These are phyloP conservation scores for Mortierella sp. DNA, from an alignment of 371 early-diverging fungal species.

Conservation along the genomic window DNA sequence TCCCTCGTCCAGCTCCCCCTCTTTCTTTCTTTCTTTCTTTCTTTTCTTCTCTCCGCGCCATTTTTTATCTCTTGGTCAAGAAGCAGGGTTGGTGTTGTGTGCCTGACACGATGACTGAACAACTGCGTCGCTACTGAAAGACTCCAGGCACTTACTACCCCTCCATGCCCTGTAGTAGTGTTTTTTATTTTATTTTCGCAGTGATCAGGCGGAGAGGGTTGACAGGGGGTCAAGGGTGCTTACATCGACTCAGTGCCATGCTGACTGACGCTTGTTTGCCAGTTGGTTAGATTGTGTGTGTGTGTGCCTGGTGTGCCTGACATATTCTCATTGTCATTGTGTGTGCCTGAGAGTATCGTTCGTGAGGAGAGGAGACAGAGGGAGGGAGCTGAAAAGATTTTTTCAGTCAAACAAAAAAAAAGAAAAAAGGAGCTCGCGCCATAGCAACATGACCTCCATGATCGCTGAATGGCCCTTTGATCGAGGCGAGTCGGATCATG, in stretches of 20 bases:
- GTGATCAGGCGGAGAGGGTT: constrained; percentile 42
- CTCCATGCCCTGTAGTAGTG: neutral
- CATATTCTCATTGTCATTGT: neutral
- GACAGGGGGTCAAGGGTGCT: constrained; percentile 25
- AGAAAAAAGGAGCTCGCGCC: constrained; percentile 25
- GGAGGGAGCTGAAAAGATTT: neutral
- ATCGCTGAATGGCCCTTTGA: constrained; percentile 18
- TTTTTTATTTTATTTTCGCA: neutral
- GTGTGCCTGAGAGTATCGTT: constrained; percentile 1
- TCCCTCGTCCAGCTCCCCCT: neutral
- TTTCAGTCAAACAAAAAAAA: constrained; percentile 28
- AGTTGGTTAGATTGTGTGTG: too few relatives aligned
- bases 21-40: too few relatives aligned
- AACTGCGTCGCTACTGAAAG: constrained; percentile 6
- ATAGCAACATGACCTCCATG: constrained; percentile 35
- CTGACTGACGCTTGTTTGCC: neutral
- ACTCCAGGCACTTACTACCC: too few relatives aligned
- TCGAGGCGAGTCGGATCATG: constrained; percentile 21
- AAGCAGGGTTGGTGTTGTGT: neutral
- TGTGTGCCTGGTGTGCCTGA: neutral
- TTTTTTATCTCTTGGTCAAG: neutral
- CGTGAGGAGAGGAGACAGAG: neutral
- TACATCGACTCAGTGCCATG: neutral
- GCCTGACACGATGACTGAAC: constrained; percentile 18
- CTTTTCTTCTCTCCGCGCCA: constrained; percentile 6